phyloP scores from a whole-genome alignment of 2,329 filamentous ascomycete species.

The Exophiala phaeomuriformis region DNA sequence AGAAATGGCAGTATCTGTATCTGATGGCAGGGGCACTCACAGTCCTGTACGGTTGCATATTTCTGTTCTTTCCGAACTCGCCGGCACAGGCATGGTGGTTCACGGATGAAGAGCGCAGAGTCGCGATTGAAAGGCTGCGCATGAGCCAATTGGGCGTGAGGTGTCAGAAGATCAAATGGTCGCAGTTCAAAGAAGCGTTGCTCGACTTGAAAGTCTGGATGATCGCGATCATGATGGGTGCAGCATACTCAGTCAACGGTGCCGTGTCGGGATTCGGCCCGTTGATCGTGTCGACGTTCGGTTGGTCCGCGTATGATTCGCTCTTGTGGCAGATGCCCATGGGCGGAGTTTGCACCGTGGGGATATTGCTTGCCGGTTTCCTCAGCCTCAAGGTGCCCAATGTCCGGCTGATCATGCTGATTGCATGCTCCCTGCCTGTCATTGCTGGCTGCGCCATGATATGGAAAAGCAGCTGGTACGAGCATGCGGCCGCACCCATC shows the following conservation, averaged over 20 bases:
- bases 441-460: constrained; percentile 68
- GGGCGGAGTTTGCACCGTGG: constrained; percentile 59
- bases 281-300: constrained; percentile 64
- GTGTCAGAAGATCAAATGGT: constrained; percentile 53
- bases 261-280: constrained; percentile 65
- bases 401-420: constrained; percentile 57
- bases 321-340: constrained; percentile 71
- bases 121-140: constrained; percentile 57
- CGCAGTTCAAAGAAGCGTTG: constrained; percentile 53
- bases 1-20: constrained; percentile 65
- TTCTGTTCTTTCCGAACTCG: constrained; percentile 59
- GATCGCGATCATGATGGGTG: constrained; percentile 58
- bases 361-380: constrained; percentile 60
- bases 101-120: constrained; percentile 53
- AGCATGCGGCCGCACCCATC: constrained; percentile 59
- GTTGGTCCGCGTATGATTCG: constrained; percentile 55
- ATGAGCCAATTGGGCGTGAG: constrained; percentile 57
- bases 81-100: constrained; percentile 64
- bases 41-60: constrained; percentile 57
- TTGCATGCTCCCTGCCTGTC: constrained; percentile 62
- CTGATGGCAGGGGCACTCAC: constrained; percentile 58
- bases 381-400: constrained; percentile 55
- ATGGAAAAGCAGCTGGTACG: constrained; percentile 60
- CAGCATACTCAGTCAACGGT: constrained; percentile 63
- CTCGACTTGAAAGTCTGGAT: constrained; percentile 58